A percentile compares a stretch with the other conserved stretches of the same genome.
phyloP scores from a whole-genome alignment of 352 stramenopile species.

The Blastocystis sp. region DNA sequence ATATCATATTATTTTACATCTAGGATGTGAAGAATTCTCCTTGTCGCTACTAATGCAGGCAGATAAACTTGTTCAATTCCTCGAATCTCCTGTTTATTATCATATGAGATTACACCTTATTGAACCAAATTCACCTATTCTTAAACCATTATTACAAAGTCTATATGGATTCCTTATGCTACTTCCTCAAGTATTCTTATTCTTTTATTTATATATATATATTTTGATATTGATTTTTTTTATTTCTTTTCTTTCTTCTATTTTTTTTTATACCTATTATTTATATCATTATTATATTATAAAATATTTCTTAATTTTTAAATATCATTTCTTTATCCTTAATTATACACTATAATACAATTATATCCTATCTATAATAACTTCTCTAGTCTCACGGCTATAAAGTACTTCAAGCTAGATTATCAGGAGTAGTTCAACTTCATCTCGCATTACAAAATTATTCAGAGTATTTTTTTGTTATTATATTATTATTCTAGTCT shows the following conservation, averaged over 20 bases:
- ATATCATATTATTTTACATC: conserved; percentile 75
- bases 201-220: too few relatives aligned
- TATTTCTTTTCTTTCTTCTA: too few relatives aligned
- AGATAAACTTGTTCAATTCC: conserved; percentile 93
- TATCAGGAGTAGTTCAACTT: conserved; percentile 16
- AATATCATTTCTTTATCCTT: too few relatives aligned
- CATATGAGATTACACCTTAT: conserved; percentile 88
- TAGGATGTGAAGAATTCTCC: conserved; percentile 83
- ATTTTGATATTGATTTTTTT: too few relatives aligned
- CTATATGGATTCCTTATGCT: conserved; percentile 34
- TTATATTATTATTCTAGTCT: too few relatives aligned
- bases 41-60: conserved; percentile 96
- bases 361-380: too few relatives aligned
- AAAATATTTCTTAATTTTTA: too few relatives aligned
- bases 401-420: conserved; percentile 16
- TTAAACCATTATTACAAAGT: conserved; percentile 31
- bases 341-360: too few relatives aligned
- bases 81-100: conserved; percentile 97
- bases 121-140: conserved; percentile 46
- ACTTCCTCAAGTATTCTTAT: too few relatives aligned
- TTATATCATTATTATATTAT: too few relatives aligned
- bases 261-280: too few relatives aligned
- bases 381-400: conserved; percentile 30
- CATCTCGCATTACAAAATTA: conserved; percentile 14
- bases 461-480: too few relatives aligned